A percentile compares a stretch with the other conserved stretches of the same genome.
Evolutionary conservation across 371 early-diverging fungal genomes (phyloP).

Genomic region (Circinella minor): DNA sequence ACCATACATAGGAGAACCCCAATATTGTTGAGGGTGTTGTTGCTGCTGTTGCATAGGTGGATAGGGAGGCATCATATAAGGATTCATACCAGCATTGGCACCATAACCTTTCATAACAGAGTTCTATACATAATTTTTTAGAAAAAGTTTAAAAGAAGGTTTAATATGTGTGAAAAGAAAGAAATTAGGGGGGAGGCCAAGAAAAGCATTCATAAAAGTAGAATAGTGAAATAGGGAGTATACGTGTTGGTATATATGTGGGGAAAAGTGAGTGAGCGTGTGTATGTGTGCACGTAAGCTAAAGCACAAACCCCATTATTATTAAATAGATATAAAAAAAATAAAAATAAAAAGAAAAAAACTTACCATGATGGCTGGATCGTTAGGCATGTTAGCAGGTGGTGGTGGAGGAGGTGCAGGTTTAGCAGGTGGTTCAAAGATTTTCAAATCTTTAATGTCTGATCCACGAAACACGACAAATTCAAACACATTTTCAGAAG

Average conservation of each 20-base stretch:
- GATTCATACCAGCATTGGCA: slow-evolving; percentile 33
- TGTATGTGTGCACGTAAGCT: slow-evolving; percentile 7
- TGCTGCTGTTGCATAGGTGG: slow-evolving; percentile 22
- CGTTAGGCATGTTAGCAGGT: slow-evolving; percentile 73
- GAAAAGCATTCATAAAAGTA: too few relatives aligned
- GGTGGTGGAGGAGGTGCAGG: slow-evolving; percentile 54
- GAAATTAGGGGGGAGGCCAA: neutral
- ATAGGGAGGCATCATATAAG: slow-evolving; percentile 41
- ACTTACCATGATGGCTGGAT: slow-evolving; percentile 88
- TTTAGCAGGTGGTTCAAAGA: slow-evolving; percentile 75
- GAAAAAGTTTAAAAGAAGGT: neutral
- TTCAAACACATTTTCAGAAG: slow-evolving; percentile 85
- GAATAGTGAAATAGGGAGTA: too few relatives aligned
- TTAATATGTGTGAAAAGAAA: neutral
- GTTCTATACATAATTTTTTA: slow-evolving; percentile 11
- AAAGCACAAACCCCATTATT: neutral
- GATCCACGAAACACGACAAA: slow-evolving; percentile 92
- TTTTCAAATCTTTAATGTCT: slow-evolving; percentile 93
- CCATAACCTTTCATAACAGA: slow-evolving; percentile 43
- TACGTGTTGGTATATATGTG: neutral
- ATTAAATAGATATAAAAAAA: too few relatives aligned
- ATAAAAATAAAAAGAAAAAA: neutral
- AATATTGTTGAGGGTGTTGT: slow-evolving; percentile 26
- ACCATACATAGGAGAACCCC: slow-evolving; percentile 34
- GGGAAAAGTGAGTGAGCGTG: neutral